phyloP scores from a whole-genome alignment of 495 filamentous ascomycete genomes.

The Podospora bellae-mahoneyi region DNA sequence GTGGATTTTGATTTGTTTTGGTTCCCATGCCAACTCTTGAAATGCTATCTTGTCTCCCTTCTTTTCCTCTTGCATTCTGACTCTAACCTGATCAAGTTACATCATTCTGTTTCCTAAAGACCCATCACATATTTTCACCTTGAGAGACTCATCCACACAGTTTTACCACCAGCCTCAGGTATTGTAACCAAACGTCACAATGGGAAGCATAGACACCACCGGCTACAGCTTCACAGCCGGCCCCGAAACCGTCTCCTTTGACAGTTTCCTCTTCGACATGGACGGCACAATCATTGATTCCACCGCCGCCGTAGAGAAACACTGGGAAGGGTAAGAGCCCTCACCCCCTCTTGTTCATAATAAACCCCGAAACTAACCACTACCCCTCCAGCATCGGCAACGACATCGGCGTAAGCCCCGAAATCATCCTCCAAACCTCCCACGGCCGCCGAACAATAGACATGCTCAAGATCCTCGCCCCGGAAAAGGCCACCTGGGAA shows the following conservation, averaged over 20 bases:
- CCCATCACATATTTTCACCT: not conserved
- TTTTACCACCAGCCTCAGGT: not conserved
- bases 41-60: not conserved
- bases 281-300: constrained; percentile 83
- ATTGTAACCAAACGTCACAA: constrained; percentile 6
- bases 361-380: constrained; percentile 9
- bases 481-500: constrained; percentile 83
- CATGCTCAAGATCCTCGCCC: constrained; percentile 67
- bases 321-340: constrained; percentile 73
- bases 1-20: constrained; percentile 3
- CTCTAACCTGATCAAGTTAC: not conserved
- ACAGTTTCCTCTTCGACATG: constrained; percentile 87
- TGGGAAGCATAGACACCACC: constrained; percentile 23
- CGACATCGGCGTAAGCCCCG: constrained; percentile 77
- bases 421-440: constrained; percentile 74
- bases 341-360: not conserved
- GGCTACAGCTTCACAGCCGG: constrained; percentile 52
- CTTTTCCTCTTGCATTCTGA: not conserved
- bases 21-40: not conserved
- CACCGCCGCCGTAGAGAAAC: constrained; percentile 80
- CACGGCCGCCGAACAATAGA: constrained; percentile 88
- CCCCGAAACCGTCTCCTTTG: constrained; percentile 59
- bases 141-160: not conserved
- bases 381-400: constrained; percentile 61
- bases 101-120: not conserved